A percentile compares a stretch with the other conserved stretches of the same genome.
Evolutionary conservation across 768 basidiomycete genomes (phyloP).

Genomic region (Agaricus sinodeliciosus): DNA sequence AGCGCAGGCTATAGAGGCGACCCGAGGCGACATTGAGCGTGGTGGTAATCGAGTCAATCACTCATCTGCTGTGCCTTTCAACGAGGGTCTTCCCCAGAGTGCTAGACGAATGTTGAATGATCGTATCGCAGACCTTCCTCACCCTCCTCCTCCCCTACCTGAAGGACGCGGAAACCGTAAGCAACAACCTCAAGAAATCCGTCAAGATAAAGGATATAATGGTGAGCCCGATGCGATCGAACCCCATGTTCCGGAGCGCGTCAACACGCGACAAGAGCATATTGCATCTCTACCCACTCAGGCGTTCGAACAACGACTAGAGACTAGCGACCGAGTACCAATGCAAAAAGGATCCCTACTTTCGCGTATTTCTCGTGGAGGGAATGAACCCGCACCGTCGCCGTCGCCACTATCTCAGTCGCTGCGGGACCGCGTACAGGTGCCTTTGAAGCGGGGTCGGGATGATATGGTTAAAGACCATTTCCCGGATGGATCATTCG

Average conservation of each 20-base stretch:
- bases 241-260: slow-evolving; percentile 6
- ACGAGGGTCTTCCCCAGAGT: neutral
- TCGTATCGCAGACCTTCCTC: neutral
- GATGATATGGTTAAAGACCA: slow-evolving; percentile 6
- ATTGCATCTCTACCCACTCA: neutral
- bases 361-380: slow-evolving; percentile 8
- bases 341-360: slow-evolving; percentile 5
- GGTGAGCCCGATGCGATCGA: slow-evolving; percentile 10
- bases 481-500: neutral
- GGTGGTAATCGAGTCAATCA: neutral
- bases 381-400: neutral
- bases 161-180: slow-evolving; percentile 2
- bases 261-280: slow-evolving; percentile 10
- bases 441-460: slow-evolving; percentile 9
- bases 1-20: neutral
- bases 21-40: neutral
- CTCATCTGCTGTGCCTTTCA: neutral
- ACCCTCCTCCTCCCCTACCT: neutral
- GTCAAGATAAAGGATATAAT: slow-evolving; percentile 6
- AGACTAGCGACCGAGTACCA: neutral
- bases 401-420: slow-evolving; percentile 3
- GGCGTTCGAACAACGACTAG: slow-evolving; percentile 9
- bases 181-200: slow-evolving; percentile 1
- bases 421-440: slow-evolving; percentile 12
- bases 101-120: slow-evolving; percentile 6